Evolutionary conservation across 2,329 filamentous ascomycete species (phyloP).

Genomic region (Xylaria sp.): DNA sequence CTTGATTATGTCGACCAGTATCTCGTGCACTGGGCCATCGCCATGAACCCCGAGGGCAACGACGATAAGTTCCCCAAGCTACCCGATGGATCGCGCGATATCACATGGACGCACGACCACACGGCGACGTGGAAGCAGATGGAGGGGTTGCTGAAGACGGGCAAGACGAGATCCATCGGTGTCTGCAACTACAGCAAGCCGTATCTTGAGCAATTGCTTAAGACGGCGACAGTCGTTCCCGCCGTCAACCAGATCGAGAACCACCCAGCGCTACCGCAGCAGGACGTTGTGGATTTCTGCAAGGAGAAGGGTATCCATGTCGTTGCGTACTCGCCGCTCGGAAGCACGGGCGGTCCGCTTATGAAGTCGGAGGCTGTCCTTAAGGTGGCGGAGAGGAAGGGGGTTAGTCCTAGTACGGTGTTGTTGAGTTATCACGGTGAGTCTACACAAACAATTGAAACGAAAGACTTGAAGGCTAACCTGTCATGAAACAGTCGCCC

Average conservation of each 20-base stretch:
- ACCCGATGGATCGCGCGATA: constrained; percentile 67
- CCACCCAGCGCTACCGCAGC: constrained; percentile 65
- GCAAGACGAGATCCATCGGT: constrained; percentile 51
- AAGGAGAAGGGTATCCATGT: constrained; percentile 63
- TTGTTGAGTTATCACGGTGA: constrained; percentile 68
- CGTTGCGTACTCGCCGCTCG: constrained; percentile 66
- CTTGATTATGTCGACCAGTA: constrained; percentile 78
- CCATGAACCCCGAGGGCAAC: constrained; percentile 73
- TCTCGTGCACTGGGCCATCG: constrained; percentile 78
- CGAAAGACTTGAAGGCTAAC: background rate
- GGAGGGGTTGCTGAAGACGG: constrained; percentile 58
- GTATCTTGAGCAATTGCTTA: constrained; percentile 52
- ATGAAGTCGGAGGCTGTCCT: constrained; percentile 58
- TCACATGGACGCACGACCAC: constrained; percentile 64
- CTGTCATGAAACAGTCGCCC: constrained; percentile 47
- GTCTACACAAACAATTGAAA: constrained; percentile 22
- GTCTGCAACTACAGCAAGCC: constrained; percentile 55
- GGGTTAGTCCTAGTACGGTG: constrained; percentile 55
- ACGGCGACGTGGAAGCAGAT: constrained; percentile 72
- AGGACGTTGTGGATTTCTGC: constrained; percentile 66
- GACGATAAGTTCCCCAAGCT: constrained; percentile 70
- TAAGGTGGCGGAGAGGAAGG: constrained; percentile 59
- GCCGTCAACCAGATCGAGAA: constrained; percentile 71
- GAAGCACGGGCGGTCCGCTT: constrained; percentile 59
- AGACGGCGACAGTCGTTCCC: constrained; percentile 49